phyloP scores from a whole-genome alignment of 805 yeast species.

The Ogataea pini region DNA sequence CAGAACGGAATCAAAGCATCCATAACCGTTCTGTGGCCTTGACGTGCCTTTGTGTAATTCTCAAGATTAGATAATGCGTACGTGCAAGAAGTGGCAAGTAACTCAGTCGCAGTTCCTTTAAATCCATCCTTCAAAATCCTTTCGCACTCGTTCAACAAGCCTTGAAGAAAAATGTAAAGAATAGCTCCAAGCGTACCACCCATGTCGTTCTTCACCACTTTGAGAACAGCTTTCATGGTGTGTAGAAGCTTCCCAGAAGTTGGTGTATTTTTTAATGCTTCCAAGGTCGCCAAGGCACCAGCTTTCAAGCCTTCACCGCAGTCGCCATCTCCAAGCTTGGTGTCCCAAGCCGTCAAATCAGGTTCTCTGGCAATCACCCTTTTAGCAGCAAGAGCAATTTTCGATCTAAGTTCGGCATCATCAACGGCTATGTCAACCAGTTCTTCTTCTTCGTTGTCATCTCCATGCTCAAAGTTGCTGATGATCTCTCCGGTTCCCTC shows the following conservation, averaged over 20 bases:
- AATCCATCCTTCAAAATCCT: slow-evolving; percentile 20
- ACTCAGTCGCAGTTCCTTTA: slow-evolving; percentile 7
- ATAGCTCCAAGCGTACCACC: slow-evolving; percentile 44
- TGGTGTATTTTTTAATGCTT: slow-evolving; percentile 27
- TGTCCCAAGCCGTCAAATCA: slow-evolving; percentile 42
- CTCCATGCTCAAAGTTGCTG: slow-evolving; percentile 31
- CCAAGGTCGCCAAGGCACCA: slow-evolving; percentile 36
- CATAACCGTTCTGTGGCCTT: slow-evolving; percentile 42
- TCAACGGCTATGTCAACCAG: slow-evolving; percentile 26
- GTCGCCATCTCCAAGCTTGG: slow-evolving; percentile 46
- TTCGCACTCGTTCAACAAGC: slow-evolving; percentile 29
- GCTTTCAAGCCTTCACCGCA: slow-evolving; percentile 41
- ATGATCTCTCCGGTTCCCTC: slow-evolving; percentile 30
- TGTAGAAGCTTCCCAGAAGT: slow-evolving; percentile 30
- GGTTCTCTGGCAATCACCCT: slow-evolving; percentile 38
- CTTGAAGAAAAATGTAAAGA: slow-evolving; percentile 35
- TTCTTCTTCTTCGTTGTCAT: slow-evolving; percentile 25
- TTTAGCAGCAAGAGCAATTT: slow-evolving; percentile 31
- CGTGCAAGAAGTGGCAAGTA: slow-evolving; percentile 28
- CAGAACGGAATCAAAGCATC: slow-evolving; percentile 42
- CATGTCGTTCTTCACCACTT: slow-evolving; percentile 38
- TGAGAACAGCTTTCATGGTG: slow-evolving; percentile 30
- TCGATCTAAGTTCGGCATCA: slow-evolving; percentile 13
- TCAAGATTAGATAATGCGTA: slow-evolving; percentile 34
- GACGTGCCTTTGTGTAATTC: slow-evolving; percentile 39